Conservation (phyloP, 371 early-diverging fungal genomes). For the Circinella umbellata region DNA sequence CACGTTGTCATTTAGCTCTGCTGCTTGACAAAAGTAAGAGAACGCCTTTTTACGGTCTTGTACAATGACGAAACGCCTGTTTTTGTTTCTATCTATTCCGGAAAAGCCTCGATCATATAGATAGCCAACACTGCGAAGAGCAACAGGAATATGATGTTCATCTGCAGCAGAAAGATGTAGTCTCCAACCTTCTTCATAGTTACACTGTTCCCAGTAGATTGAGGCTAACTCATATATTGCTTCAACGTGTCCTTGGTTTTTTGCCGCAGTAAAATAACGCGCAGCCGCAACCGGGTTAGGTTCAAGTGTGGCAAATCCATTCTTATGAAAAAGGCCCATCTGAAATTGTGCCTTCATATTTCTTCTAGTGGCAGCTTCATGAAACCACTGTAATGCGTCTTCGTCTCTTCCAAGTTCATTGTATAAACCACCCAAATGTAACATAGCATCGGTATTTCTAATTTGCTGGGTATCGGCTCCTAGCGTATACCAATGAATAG, state of each 20-base stretch:
- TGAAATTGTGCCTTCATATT: slow-evolving; percentile 33
- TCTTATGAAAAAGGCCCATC: slow-evolving; percentile 35
- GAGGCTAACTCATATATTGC: slow-evolving; percentile 35
- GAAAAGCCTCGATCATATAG: slow-evolving; percentile 26
- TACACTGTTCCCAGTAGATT: slow-evolving; percentile 24
- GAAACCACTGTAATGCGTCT: slow-evolving; percentile 19
- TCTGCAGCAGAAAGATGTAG: slow-evolving; percentile 28
- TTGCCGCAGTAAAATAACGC: slow-evolving; percentile 36
- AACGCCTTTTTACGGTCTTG: slow-evolving; percentile 24
- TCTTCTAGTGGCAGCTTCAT: slow-evolving; percentile 14
- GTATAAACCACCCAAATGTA: slow-evolving; percentile 2
- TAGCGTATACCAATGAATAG: slow-evolving; percentile 16
- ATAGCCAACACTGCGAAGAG: slow-evolving; percentile 18
- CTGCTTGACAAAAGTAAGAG: slow-evolving; percentile 22
- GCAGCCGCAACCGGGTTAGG: slow-evolving; percentile 30
- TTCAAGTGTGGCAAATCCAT: slow-evolving; percentile 33
- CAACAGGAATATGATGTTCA: slow-evolving; percentile 15
- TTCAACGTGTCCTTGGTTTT: slow-evolving; percentile 31
- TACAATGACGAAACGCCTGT: slow-evolving; percentile 5
- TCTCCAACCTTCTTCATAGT: slow-evolving; percentile 32
- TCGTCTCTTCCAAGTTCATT: not conserved
- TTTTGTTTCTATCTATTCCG: not conserved
- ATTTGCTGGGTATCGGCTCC: slow-evolving; percentile 1
- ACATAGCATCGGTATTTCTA: slow-evolving; percentile 16
- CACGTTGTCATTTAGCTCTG: slow-evolving; percentile 11